These are phyloP conservation scores for Colletotrichum phormii DNA, from an alignment of 2,329 filamentous ascomycete genomes.

Conservation along the genomic window DNA sequence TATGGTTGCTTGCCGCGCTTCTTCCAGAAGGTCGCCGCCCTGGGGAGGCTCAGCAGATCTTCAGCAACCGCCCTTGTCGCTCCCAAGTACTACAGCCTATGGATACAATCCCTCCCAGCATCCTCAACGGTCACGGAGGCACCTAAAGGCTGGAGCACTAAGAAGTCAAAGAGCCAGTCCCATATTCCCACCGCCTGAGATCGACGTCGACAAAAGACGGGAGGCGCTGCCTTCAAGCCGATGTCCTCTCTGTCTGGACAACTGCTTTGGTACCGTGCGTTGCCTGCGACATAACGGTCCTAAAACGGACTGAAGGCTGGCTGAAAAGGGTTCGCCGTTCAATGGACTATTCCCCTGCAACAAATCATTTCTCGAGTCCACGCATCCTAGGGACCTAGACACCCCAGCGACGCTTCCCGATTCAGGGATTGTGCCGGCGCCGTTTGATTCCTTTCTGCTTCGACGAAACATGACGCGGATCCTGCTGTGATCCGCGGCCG, in stretches of 20 bases:
- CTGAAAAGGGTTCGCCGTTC: conserved; percentile 3
- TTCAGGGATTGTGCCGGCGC: conserved; percentile 25
- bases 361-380: conserved; percentile 11
- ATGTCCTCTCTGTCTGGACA: neutral
- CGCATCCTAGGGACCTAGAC: neutral
- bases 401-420: neutral
- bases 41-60: conserved; percentile 3
- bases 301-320: conserved; percentile 3
- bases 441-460: conserved; percentile 17
- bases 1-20: neutral
- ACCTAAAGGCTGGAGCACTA: neutral
- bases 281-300: conserved; percentile 15
- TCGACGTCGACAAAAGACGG: conserved; percentile 7
- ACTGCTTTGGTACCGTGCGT: conserved; percentile 12
- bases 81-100: neutral
- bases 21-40: conserved; percentile 6
- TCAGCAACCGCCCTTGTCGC: neutral
- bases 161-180: conserved; percentile 9
- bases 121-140: conserved; percentile 1
- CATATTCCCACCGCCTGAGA: neutral
- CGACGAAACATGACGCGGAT: conserved; percentile 30
- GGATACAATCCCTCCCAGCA: neutral
- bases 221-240: neutral
- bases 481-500: conserved; percentile 23
- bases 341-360: neutral